Evolutionary conservation across 495 filamentous ascomycete species (phyloP).

Genomic region (Penicillium flavigenum): DNA sequence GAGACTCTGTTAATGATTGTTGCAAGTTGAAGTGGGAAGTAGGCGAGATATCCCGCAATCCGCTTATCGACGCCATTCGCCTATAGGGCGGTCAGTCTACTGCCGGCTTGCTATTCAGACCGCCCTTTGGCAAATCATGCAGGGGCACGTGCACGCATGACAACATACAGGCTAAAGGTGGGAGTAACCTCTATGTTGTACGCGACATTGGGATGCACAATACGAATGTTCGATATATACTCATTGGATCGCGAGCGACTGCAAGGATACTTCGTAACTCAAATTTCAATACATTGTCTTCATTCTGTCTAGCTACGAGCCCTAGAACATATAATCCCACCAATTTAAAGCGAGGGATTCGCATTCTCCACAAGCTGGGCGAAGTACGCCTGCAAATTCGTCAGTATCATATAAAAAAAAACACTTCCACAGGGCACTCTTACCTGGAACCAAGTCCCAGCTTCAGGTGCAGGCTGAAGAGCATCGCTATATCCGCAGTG

Average conservation of each 20-base stretch:
- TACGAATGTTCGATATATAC: too few relatives aligned
- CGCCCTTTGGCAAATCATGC: slow-evolving; percentile 4
- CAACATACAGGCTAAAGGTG: too few relatives aligned
- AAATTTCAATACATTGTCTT: too few relatives aligned
- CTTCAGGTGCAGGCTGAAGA: slow-evolving; percentile 70
- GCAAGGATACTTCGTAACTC: too few relatives aligned
- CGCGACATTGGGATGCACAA: too few relatives aligned
- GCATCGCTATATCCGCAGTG: slow-evolving; percentile 65
- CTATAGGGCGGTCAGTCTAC: slow-evolving; percentile 10
- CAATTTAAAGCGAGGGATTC: slow-evolving; percentile 16
- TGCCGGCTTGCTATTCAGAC: background rate
- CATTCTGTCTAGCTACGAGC: background rate
- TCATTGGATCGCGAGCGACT: too few relatives aligned
- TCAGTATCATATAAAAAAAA: background rate
- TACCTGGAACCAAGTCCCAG: slow-evolving; percentile 74
- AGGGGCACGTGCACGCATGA: background rate
- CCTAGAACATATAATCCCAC: background rate
- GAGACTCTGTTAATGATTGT: background rate
- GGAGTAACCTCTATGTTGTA: too few relatives aligned
- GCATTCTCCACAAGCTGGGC: slow-evolving; percentile 20
- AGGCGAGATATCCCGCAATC: slow-evolving; percentile 1
- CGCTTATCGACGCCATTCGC: slow-evolving; percentile 11
- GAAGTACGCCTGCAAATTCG: slow-evolving; percentile 27
- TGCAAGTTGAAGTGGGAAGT: background rate
- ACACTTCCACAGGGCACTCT: background rate